Percentiles rank a stretch among this genome's conserved stretches.
Evolutionary conservation across 2,329 filamentous ascomycete genomes (phyloP).

Genomic region (Fusarium haematococcum): DNA sequence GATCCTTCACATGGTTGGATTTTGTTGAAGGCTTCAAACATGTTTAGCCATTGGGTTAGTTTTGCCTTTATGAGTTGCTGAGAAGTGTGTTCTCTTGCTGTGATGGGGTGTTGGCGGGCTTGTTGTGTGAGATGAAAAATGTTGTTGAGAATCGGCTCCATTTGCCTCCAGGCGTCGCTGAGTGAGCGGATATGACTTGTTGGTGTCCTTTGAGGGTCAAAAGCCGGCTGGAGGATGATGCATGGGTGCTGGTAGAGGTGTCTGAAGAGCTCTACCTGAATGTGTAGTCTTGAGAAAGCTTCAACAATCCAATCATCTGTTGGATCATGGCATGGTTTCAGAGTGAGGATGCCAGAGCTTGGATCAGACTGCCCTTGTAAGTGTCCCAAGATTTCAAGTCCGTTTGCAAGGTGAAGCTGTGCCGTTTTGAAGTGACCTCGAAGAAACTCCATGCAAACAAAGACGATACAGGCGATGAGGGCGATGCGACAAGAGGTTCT

Average conservation of each 20-base stretch:
- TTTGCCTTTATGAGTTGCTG: slow-evolving; percentile 29
- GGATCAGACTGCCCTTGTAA: slow-evolving; percentile 52
- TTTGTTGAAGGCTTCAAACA: slow-evolving; percentile 41
- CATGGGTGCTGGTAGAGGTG: slow-evolving; percentile 29
- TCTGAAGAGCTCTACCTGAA: slow-evolving; percentile 44
- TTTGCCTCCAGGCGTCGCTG: slow-evolving; percentile 34
- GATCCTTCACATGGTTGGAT: slow-evolving; percentile 21
- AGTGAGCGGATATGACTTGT: slow-evolving; percentile 14
- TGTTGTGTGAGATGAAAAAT: slow-evolving; percentile 36
- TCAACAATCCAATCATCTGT: slow-evolving; percentile 58
- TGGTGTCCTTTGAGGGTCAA: background rate
- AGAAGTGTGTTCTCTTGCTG: background rate
- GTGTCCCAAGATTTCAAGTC: slow-evolving; percentile 47
- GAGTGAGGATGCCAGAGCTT: slow-evolving; percentile 29
- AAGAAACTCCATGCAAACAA: slow-evolving; percentile 36
- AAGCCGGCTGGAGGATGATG: slow-evolving; percentile 13
- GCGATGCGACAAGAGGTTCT: slow-evolving; percentile 50
- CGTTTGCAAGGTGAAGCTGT: slow-evolving; percentile 33
- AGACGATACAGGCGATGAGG: slow-evolving; percentile 46
- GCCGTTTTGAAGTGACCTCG: slow-evolving; percentile 34
- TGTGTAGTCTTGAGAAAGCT: slow-evolving; percentile 50
- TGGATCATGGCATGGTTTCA: slow-evolving; percentile 37
- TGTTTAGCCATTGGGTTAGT: slow-evolving; percentile 38
- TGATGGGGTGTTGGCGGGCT: slow-evolving; percentile 12
- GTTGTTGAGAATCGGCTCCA: slow-evolving; percentile 36